Evolutionary conservation across 2,329 filamentous ascomycete genomes (phyloP), one percentile per base, ranked within the genome.

Genomic region (Cytospora leucostoma): DNA sequence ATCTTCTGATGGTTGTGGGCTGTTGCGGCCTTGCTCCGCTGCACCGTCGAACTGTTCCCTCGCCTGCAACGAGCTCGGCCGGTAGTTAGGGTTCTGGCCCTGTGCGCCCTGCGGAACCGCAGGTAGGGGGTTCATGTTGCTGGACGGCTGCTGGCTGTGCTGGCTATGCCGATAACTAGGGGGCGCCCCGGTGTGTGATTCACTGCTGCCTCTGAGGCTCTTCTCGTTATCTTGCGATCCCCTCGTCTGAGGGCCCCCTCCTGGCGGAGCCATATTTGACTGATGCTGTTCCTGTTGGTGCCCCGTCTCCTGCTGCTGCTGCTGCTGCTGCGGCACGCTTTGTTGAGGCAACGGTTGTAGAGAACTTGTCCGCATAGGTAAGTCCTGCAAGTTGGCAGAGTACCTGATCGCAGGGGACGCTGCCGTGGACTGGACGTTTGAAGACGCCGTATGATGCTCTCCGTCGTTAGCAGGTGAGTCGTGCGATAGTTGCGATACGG

Each of bases 401-500:
- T 78, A 77, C 65, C 73, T 78, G 63, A 78, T 71, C 61, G 77
- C 75, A 33, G 80, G 76, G 12, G 79, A 78, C n/a, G 37, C 56
- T 35, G 62, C 44, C 55, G 75, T 71, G 58, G 79, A 77, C 38
- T 82, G 78, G 59, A 77, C 69, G 67, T 76, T 77, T 66, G 66
- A 68, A 33, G 74, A 71, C 65, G 77, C 71, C 54, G 27, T 4
- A 4, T 70, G 71, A 62, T 77, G 75, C 65, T 84, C 83, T 47
- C 77, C 76, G 66, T 86, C 84, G 50, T 78, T 76, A 19, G 80
- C 72, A 40, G 81, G 82, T 38, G 85, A 87, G 64, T 88, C 86
- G 78, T 84, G 80, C 71, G 86, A 88, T 68, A 86, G 72, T 73
- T 88, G 85, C 7, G 85, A 88, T 44, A 85, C 74, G 6, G 85